phyloP scores from a whole-genome alignment of 345 rosid genomes.

The Viola odorata region DNA sequence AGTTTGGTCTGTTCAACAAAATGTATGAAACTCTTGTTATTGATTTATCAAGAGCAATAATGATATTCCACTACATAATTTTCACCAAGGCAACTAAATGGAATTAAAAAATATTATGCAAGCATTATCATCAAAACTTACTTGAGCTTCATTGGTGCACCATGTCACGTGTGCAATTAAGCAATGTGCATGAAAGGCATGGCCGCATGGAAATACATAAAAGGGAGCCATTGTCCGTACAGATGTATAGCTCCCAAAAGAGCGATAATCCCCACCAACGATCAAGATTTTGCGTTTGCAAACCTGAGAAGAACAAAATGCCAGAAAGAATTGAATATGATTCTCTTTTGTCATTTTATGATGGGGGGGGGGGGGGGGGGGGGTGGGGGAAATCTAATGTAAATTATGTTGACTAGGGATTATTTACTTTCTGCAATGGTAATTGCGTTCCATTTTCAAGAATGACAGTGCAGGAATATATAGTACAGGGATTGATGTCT shows the following conservation, averaged over 20 bases:
- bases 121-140: slow-evolving; percentile 14
- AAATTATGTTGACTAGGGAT: background rate
- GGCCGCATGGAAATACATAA: slow-evolving; percentile 94
- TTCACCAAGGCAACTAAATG: too few species aligned
- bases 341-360: background rate
- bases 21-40: too few species aligned
- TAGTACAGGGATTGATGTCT: background rate
- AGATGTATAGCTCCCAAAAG: slow-evolving; percentile 67
- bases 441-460: background rate
- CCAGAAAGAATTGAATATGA: slow-evolving; percentile 6
- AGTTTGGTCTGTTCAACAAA: too few species aligned
- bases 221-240: slow-evolving; percentile 88
- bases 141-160: slow-evolving; percentile 50
- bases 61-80: too few species aligned
- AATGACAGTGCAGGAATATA: background rate
- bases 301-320: slow-evolving; percentile 36
- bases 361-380: background rate
- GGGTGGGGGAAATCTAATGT: background rate
- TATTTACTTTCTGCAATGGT: background rate
- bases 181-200: slow-evolving; percentile 86
- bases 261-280: slow-evolving; percentile 55
- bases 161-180: slow-evolving; percentile 75
- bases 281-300: slow-evolving; percentile 78
- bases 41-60: too few species aligned
- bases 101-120: too few species aligned